These are phyloP conservation scores for Cyclotella sp. DNA, from an alignment of 108 stramenopile genomes.

Conservation along the genomic window DNA sequence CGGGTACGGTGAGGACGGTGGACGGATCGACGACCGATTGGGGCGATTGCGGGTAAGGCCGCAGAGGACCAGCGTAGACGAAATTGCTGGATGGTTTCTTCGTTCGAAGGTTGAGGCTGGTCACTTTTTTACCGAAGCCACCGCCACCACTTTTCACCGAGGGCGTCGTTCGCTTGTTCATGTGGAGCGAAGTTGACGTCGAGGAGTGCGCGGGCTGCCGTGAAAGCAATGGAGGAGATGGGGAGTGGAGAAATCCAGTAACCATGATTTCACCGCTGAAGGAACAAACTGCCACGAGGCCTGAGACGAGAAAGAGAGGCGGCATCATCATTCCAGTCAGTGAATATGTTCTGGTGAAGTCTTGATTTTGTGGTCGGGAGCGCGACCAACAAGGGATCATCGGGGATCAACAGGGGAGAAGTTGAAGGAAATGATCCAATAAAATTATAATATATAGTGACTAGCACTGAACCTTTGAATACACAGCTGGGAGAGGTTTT, in stretches of 20 bases:
- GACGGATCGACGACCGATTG: constrained; percentile 60
- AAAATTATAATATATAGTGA: too few species aligned
- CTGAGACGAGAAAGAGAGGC: background rate
- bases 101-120: background rate
- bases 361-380: too few species aligned
- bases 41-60: constrained; percentile 73
- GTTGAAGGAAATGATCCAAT: too few species aligned
- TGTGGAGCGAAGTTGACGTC: background rate
- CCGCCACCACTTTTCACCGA: background rate
- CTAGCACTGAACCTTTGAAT: too few species aligned
- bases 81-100: constrained; percentile 43
- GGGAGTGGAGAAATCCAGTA: background rate
- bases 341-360: background rate
- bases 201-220: background rate
- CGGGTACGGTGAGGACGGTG: constrained; percentile 66
- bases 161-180: constrained; percentile 19
- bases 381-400: too few species aligned
- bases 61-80: constrained; percentile 76
- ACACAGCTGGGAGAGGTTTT: too few species aligned
- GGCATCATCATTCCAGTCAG: background rate
- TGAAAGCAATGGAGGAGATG: background rate
- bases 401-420: too few species aligned
- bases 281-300: background rate
- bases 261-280: background rate
- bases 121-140: constrained; percentile 3